Base-by-base conservation (phyloP, 768 basidiomycete genomes). In the Ephemerocybe angulata region DNA sequence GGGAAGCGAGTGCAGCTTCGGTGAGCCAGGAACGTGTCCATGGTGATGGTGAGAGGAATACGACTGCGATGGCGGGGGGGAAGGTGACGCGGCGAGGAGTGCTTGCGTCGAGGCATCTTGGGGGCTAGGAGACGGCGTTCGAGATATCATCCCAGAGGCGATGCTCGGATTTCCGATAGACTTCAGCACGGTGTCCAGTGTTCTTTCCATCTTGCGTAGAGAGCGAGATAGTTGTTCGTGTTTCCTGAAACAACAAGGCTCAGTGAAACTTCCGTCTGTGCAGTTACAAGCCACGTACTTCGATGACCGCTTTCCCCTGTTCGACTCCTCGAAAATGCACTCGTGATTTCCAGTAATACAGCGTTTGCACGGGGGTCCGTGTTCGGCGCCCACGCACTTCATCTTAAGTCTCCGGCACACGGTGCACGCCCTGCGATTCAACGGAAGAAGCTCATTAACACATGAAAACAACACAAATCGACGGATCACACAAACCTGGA, bases 301-400 rank as follows among this genome's bases (percentile, higher is more conserved):
- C 52, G 87, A 81, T 21, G 88, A 84, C 11, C 91, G 84, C 68
- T 95, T 96, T 38, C 97, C 97, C 46, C 97, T 82, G 67, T 98
- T 95, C 1, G 90, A 93, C 68, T 98, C 96, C 72, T 98, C 94
- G 59, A 99, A 98, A 41, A 97, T 83, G 65, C 97, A 99, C 62
- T 96, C 92, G 63, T 95, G 89, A 60, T 83, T 83, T 19, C 89
- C 87, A 0, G 84, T 64, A 43, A 74, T 71, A 63, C 93, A 97
- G 21, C 93, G 86, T 64, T 93, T 95, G 75, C 93, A 97, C 0
- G 93, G 91, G 0, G 89, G 89, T 0, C 93, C 93, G 37, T 93
- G 82, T 68, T 94, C 93, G 2, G 90, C 92, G 30, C 89, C 90
- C 7, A 91, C 88, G 55, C 92, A 94, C 65, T 92, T 94, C 93